phyloP scores from a whole-genome alignment of 176 grass and related monocot genomes.

The Rhynchospora breviuscula region DNA sequence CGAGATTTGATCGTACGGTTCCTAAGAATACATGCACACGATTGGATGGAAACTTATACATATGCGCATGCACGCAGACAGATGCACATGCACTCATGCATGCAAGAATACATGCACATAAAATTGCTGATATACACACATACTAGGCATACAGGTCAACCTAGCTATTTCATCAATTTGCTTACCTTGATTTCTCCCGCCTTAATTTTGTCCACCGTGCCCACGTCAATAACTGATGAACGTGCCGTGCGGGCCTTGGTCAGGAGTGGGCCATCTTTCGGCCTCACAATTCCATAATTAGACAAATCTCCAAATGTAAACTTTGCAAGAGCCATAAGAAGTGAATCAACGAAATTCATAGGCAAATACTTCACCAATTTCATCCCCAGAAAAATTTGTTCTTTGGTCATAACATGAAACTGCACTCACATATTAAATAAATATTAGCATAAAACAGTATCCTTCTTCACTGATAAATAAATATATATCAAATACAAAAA shows the following conservation, averaged over 20 bases:
- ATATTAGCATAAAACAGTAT: neutral
- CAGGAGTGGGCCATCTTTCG: constrained; percentile 36
- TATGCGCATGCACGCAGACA: no score
- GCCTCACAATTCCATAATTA: constrained; percentile 48
- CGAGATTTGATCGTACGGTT: no score
- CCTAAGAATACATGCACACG: no score
- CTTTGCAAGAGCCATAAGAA: constrained; percentile 34
- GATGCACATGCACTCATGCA: neutral
- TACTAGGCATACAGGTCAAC: neutral
- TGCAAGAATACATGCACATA: no score
- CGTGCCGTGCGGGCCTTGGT: constrained; percentile 42
- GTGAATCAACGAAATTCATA: constrained; percentile 31
- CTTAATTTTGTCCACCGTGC: constrained; percentile 45
- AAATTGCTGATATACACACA: neutral
- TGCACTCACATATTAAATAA: constrained; percentile 15
- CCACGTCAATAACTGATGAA: constrained; percentile 60
- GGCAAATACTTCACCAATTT: constrained; percentile 31
- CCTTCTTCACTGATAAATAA: neutral
- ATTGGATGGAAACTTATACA: no score
- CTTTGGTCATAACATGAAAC: constrained; percentile 56
- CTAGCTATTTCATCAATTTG: neutral
- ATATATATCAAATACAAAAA: neutral
- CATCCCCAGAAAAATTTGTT: constrained; percentile 51
- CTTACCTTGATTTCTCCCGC: constrained; percentile 42
- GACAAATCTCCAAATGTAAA: constrained; percentile 44